These are phyloP conservation scores for Aspergillus thermomutatus DNA, from an alignment of 2,329 filamentous ascomycete genomes.

Conservation along the genomic window DNA sequence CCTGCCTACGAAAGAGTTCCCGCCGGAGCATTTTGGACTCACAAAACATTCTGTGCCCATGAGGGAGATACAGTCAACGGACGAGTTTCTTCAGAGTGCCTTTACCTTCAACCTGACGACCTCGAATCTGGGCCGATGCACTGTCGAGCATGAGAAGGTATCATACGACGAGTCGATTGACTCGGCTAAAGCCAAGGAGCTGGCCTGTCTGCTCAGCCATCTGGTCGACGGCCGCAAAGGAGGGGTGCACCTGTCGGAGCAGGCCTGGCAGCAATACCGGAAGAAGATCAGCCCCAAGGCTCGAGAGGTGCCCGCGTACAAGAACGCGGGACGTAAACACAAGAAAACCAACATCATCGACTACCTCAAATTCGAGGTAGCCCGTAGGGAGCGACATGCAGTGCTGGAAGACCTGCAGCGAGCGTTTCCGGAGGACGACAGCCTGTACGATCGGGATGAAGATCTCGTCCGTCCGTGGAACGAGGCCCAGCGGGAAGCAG, in stretches of 20 bases:
- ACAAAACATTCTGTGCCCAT: slow-evolving; percentile 43
- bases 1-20: slow-evolving; percentile 35
- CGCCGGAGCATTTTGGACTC: slow-evolving; percentile 47
- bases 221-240: slow-evolving; percentile 47
- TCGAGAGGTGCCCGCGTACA: slow-evolving; percentile 38
- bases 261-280: slow-evolving; percentile 38
- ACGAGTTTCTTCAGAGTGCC: slow-evolving; percentile 41
- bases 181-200: slow-evolving; percentile 30
- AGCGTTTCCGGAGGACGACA: slow-evolving; percentile 21
- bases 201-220: slow-evolving; percentile 43
- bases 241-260: slow-evolving; percentile 40
- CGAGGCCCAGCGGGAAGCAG: slow-evolving; percentile 19
- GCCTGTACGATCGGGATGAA: slow-evolving; percentile 24
- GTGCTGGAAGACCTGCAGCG: slow-evolving; percentile 32
- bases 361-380: slow-evolving; percentile 42
- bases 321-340: slow-evolving; percentile 17
- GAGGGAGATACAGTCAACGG: slow-evolving; percentile 34
- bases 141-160: slow-evolving; percentile 48
- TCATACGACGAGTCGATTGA: slow-evolving; percentile 51
- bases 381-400: slow-evolving; percentile 25
- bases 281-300: slow-evolving; percentile 28
- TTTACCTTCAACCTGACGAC: slow-evolving; percentile 48
- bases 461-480: slow-evolving; percentile 35
- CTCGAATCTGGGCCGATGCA: slow-evolving; percentile 52
- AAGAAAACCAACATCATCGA: slow-evolving; percentile 43